These are phyloP conservation scores for Pseudonitzschia multistriata DNA, from an alignment of 108 stramenopile genomes.

Conservation along the genomic window DNA sequence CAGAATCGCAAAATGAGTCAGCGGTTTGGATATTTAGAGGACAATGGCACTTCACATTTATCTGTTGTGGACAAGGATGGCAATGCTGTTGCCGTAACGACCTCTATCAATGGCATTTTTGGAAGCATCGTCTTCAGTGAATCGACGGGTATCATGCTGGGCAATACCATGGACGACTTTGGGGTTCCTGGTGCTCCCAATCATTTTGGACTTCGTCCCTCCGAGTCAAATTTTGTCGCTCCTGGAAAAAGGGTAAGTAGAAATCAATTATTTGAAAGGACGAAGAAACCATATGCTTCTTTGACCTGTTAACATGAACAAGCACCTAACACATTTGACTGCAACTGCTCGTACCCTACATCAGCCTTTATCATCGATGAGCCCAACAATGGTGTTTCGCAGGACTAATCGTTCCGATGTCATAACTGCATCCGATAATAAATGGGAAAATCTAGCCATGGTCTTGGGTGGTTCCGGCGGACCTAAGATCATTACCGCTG, in stretches of 20 bases:
- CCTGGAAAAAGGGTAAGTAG: slow-evolving; percentile 56
- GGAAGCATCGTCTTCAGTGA: slow-evolving; percentile 54
- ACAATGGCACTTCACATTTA: slow-evolving; percentile 77
- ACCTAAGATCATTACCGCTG: slow-evolving; percentile 80
- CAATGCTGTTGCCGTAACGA: slow-evolving; percentile 74
- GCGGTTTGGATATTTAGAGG: slow-evolving; percentile 78
- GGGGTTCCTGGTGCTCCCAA: slow-evolving; percentile 63
- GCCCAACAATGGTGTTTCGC: slow-evolving; percentile 74
- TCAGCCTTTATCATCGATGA: slow-evolving; percentile 79
- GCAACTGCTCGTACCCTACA: not conserved
- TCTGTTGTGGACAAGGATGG: slow-evolving; percentile 75
- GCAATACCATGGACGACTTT: slow-evolving; percentile 83
- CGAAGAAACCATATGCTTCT: not conserved
- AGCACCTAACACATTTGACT: not conserved
- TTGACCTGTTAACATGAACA: no score
- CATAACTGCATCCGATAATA: not conserved
- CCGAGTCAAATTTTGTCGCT: slow-evolving; percentile 60
- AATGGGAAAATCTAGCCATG: slow-evolving; percentile 42
- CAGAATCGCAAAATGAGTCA: slow-evolving; percentile 30
- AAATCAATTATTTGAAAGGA: not conserved
- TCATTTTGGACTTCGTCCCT: slow-evolving; percentile 61
- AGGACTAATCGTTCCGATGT: no score
- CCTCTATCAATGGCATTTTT: slow-evolving; percentile 70
- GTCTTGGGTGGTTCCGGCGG: slow-evolving; percentile 76
- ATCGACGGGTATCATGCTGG: slow-evolving; percentile 76